A percentile compares a stretch with the other conserved stretches of the same genome.
phyloP scores from a whole-genome alignment of 352 stramenopile species.

The Phytophthora megakarya region DNA sequence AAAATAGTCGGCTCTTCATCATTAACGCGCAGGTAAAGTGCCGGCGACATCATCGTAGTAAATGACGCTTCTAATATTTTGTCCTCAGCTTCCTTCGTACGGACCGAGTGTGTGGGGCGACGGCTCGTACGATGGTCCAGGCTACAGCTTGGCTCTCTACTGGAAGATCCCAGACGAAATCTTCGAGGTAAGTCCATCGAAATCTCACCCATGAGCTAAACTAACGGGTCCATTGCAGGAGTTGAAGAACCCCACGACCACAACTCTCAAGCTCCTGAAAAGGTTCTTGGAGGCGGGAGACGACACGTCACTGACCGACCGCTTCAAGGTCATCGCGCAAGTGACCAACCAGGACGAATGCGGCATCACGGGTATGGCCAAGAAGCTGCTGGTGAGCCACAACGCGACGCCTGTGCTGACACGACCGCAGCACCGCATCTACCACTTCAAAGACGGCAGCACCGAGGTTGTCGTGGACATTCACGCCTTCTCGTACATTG shows the following conservation, averaged over 20 bases:
- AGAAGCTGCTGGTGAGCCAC: conserved; percentile 80
- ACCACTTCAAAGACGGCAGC: conserved; percentile 68
- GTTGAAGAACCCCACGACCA: conserved; percentile 61
- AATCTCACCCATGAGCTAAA: not conserved
- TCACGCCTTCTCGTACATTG: conserved; percentile 86
- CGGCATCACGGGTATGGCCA: conserved; percentile 71
- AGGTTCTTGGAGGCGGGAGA: conserved; percentile 70
- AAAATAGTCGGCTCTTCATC: conserved; percentile 71
- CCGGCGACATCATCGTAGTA: no score
- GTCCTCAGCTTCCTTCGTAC: conserved; percentile 68
- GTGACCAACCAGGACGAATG: conserved; percentile 87
- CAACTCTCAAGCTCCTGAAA: conserved; percentile 64
- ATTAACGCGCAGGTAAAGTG: conserved; percentile 83
- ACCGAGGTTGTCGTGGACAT: conserved; percentile 84
- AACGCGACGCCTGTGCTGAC: conserved; percentile 85
- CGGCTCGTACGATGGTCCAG: conserved; percentile 61
- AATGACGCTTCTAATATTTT: not conserved
- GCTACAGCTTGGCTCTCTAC: conserved; percentile 79
- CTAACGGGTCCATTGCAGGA: conserved; percentile 37
- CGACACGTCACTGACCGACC: conserved; percentile 73
- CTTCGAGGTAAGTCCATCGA: conserved; percentile 42
- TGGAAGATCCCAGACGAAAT: conserved; percentile 78
- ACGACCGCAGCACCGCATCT: conserved; percentile 84
- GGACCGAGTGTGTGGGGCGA: conserved; percentile 78
- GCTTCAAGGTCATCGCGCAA: conserved; percentile 88